A percentile compares a stretch with the other conserved stretches of the same genome.
Evolutionary conservation across 495 filamentous ascomycete genomes (phyloP).

Genomic region (Chaetomium cochliodes): DNA sequence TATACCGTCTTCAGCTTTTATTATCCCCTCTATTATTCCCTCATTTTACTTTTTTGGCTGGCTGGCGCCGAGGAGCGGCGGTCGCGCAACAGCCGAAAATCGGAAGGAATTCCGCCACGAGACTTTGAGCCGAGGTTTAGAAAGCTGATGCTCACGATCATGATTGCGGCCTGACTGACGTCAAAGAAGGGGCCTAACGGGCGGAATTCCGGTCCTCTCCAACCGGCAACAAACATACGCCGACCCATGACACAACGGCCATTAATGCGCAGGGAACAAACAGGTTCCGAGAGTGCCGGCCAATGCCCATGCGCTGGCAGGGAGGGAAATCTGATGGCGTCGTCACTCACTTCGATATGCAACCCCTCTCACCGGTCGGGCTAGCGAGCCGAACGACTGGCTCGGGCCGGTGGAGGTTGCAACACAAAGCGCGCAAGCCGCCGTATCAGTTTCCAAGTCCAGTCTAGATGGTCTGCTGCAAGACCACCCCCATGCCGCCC

Average conservation of each 20-base stretch:
- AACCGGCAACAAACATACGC: background rate
- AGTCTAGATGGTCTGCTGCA: background rate
- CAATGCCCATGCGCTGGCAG: background rate
- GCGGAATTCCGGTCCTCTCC: too few species aligned
- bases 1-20: background rate
- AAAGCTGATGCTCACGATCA: background rate
- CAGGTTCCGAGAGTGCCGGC: background rate
- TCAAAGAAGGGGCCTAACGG: background rate
- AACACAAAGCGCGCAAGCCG: background rate
- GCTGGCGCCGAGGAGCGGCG: too few species aligned
- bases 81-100: background rate
- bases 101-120: background rate
- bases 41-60: background rate
- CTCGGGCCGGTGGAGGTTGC: background rate
- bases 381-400: slow-evolving; percentile 1
- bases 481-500: background rate
- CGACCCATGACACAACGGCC: background rate
- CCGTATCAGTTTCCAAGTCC: background rate
- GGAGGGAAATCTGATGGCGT: too few species aligned
- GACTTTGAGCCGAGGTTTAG: background rate
- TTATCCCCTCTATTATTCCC: background rate
- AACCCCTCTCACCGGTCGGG: slow-evolving; percentile 4
- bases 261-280: background rate
- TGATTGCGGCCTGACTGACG: background rate
- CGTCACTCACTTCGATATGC: background rate